Percentiles rank a stretch among this genome's conserved stretches.
These are phyloP conservation scores for Albizia julibrissin DNA, from an alignment of 306 rosid genomes.

Conservation along the genomic window DNA sequence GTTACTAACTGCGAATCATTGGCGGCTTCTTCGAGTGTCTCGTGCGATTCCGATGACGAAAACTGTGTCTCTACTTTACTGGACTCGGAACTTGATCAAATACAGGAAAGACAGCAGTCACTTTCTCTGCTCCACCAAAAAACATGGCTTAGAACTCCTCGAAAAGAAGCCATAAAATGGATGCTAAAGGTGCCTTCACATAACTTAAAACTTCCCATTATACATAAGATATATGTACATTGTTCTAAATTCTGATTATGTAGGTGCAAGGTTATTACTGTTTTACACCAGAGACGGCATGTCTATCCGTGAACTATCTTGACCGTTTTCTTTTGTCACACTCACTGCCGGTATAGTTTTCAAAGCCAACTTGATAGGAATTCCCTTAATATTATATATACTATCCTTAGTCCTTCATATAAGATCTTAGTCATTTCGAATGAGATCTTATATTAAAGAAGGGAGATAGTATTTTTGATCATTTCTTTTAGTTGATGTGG, in stretches of 20 bases:
- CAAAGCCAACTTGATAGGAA: no score
- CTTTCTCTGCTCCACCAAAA: slow-evolving; percentile 19
- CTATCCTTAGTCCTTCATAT: no score
- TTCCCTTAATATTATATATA: no score
- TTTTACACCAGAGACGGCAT: slow-evolving; percentile 52
- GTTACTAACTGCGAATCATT: neutral
- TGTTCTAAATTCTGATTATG: slow-evolving; percentile 12
- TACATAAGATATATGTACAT: neutral
- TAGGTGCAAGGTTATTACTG: slow-evolving; percentile 48
- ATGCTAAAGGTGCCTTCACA: slow-evolving; percentile 37
- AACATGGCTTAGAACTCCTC: slow-evolving; percentile 28
- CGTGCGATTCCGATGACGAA: slow-evolving; percentile 30
- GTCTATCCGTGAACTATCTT: slow-evolving; percentile 42
- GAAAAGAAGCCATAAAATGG: slow-evolving; percentile 49
- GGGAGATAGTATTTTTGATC: no score
- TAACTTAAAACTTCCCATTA: neutral
- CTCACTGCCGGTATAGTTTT: slow-evolving; percentile 30
- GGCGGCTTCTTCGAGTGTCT: slow-evolving; percentile 20
- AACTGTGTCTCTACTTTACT: slow-evolving; percentile 28
- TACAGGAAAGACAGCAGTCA: slow-evolving; percentile 25
- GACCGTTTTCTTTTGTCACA: slow-evolving; percentile 35
- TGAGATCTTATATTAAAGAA: no score
- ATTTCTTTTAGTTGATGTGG: no score
- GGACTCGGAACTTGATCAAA: slow-evolving; percentile 44
- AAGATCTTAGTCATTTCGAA: no score